phyloP scores from a whole-genome alignment of 164 flowering plant genomes.

The Vitis rotundifolia region DNA sequence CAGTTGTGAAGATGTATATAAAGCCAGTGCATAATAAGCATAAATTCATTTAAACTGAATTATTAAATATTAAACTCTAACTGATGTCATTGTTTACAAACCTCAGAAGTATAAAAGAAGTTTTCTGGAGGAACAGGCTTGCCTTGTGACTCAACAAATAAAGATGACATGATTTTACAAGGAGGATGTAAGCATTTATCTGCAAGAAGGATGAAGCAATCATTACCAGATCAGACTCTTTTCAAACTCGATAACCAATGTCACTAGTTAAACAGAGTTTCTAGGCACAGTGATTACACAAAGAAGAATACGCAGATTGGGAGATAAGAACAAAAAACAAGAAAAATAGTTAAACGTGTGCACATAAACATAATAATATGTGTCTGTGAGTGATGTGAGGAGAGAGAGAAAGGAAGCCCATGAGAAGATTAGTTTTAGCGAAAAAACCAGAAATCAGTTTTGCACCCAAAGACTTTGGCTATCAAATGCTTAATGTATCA shows the following conservation, averaged over 20 bases:
- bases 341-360: neutral
- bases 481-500: neutral
- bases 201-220: conserved; percentile 18
- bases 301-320: neutral
- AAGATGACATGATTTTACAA: conserved; percentile 34
- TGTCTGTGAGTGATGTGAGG: neutral
- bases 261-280: neutral
- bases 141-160: conserved; percentile 28
- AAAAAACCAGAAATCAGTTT: neutral
- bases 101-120: conserved; percentile 47
- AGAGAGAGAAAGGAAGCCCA: neutral
- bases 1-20: too few relatives aligned
- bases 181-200: conserved; percentile 39
- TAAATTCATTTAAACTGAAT: neutral
- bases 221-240: neutral
- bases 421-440: neutral
- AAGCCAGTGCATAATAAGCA: neutral
- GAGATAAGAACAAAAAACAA: neutral
- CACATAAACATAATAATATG: neutral
- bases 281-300: neutral
- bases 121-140: conserved; percentile 26
- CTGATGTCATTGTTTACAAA: conserved; percentile 17
- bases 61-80: neutral
- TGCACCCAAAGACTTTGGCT: neutral
- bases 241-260: neutral